Evolutionary conservation across 2,329 filamentous ascomycete species (phyloP).

Genomic region (Pseudocercospora macadamiae): DNA sequence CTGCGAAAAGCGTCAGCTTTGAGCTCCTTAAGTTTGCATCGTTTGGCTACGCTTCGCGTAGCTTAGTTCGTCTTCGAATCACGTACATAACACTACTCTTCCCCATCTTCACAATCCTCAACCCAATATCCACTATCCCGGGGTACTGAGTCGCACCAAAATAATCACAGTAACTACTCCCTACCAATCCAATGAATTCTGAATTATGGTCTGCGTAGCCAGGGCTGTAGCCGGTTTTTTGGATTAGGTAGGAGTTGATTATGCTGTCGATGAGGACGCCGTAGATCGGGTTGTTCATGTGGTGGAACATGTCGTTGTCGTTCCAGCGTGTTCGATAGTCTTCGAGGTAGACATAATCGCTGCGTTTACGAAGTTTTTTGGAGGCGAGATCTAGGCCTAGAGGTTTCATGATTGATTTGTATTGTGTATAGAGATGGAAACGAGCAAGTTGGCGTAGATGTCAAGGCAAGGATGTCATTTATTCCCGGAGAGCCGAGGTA

Average conservation of each 20-base stretch:
- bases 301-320: conserved; percentile 94
- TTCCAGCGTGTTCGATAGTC: conserved; percentile 89
- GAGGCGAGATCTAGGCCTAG: conserved; percentile 44
- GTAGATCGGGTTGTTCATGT: conserved; percentile 59
- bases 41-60: no score
- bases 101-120: conserved; percentile 82
- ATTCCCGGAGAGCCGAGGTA: conserved; percentile 1
- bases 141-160: conserved; percentile 78
- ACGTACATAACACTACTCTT: conserved; percentile 74
- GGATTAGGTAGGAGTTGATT: conserved; percentile 85
- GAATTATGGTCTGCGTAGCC: conserved; percentile 62
- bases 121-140: conserved; percentile 75
- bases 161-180: conserved; percentile 83
- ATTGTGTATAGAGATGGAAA: no score
- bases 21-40: no score
- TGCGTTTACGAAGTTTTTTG: conserved; percentile 49
- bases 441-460: no score
- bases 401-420: conserved; percentile 40
- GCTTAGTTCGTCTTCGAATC: no score
- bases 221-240: conserved; percentile 73
- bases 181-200: conserved; percentile 78
- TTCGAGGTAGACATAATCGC: conserved; percentile 76
- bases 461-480: neutral
- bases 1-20: conserved; percentile 9
- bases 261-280: conserved; percentile 70